Evolutionary conservation across 306 rosid genomes (phyloP).

Genomic region (Casuarina glauca): DNA sequence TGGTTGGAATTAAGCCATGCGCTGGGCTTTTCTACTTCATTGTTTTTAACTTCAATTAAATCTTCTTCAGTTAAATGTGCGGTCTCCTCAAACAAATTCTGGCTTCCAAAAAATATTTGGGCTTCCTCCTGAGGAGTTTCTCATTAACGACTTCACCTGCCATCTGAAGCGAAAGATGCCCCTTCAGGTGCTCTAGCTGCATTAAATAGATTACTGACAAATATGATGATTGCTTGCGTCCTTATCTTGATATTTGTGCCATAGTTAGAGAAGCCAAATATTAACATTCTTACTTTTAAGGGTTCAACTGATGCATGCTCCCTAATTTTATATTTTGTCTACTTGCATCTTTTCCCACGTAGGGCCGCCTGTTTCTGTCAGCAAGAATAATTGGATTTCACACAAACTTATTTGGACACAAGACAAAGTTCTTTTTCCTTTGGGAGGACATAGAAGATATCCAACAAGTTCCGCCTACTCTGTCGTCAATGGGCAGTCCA

Average conservation of each 20-base stretch:
- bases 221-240: slow-evolving; percentile 1
- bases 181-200: slow-evolving; percentile 60
- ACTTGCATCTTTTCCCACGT: slow-evolving; percentile 31
- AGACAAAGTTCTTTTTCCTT: slow-evolving; percentile 84
- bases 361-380: slow-evolving; percentile 95
- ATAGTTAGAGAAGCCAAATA: slow-evolving; percentile 5
- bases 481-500: slow-evolving; percentile 97
- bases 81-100: slow-evolving; percentile 97
- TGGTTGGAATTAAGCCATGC: slow-evolving; percentile 13
- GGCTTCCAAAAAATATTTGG: slow-evolving; percentile 91
- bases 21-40: slow-evolving; percentile 19
- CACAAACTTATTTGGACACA: slow-evolving; percentile 89
- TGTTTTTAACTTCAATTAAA: slow-evolving; percentile 21
- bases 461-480: slow-evolving; percentile 68
- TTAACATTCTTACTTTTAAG: slow-evolving; percentile 20
- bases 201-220: slow-evolving; percentile 20
- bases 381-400: slow-evolving; percentile 91
- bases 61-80: slow-evolving; percentile 64
- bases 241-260: slow-evolving; percentile 3
- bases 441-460: slow-evolving; percentile 98
- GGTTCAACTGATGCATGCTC: slow-evolving; percentile 20
- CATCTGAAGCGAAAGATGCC: slow-evolving; percentile 96
- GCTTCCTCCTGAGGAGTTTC: slow-evolving; percentile 97
- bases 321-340: slow-evolving; percentile 26
- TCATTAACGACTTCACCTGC: slow-evolving; percentile 93